These are phyloP conservation scores for Suhomyces sp. DNA, from an alignment of 805 yeast species.

Conservation along the genomic window DNA sequence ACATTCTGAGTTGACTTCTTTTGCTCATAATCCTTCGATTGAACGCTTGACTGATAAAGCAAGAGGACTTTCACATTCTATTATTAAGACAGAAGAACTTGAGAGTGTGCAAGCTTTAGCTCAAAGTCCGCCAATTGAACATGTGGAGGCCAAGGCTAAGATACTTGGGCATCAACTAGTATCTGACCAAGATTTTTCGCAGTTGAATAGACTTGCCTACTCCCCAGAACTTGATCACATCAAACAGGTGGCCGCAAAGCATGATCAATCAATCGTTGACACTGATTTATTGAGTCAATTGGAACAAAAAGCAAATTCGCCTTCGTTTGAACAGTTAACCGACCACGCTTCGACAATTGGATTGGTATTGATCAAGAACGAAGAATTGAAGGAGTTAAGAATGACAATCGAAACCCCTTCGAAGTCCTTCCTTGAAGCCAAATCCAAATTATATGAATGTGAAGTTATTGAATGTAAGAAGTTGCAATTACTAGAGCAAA, in stretches of 20 bases:
- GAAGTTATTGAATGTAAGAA: no score
- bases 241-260: constrained; percentile 7
- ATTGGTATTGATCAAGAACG: constrained; percentile 11
- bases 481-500: constrained; percentile 7
- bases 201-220: constrained; percentile 6
- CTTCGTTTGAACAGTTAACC: constrained; percentile 16
- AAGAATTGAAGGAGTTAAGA: constrained; percentile 13
- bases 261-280: constrained; percentile 7
- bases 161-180: constrained; percentile 8
- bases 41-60: constrained; percentile 12
- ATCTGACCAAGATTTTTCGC: neutral
- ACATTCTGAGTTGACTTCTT: neutral
- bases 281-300: constrained; percentile 9
- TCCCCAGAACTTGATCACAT: constrained; percentile 16
- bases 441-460: no score
- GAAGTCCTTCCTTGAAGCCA: no score
- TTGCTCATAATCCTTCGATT: constrained; percentile 10
- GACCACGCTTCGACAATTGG: constrained; percentile 15
- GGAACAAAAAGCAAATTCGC: constrained; percentile 15
- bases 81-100: neutral
- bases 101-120: constrained; percentile 2
- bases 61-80: constrained; percentile 3
- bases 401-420: neutral
- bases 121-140: constrained; percentile 12
- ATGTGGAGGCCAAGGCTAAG: constrained; percentile 9